Conservation (phyloP, 805 yeast species). For the Cyberlindnera lachancei region DNA sequence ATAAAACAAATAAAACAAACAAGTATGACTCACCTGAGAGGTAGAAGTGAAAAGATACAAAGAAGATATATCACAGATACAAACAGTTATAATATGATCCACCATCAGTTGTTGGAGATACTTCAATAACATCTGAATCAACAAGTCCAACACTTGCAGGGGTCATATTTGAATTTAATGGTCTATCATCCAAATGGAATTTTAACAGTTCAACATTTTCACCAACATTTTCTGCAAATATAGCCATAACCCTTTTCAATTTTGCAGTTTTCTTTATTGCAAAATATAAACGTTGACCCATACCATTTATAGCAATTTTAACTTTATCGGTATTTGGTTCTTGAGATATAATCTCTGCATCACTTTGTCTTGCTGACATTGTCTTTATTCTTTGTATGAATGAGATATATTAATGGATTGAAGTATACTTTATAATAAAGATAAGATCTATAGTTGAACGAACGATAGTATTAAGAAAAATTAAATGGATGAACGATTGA, state of each 20-base stretch:
- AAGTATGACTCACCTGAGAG: too few species aligned
- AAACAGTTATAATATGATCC: too few species aligned
- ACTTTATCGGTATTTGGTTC: slow-evolving; percentile 3
- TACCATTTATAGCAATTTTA: slow-evolving; percentile 13
- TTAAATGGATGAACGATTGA: too few species aligned
- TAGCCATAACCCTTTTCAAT: slow-evolving; percentile 10
- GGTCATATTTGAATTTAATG: slow-evolving; percentile 3
- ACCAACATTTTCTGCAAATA: slow-evolving; percentile 8
- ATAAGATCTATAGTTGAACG: too few species aligned
- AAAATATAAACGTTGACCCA: slow-evolving; percentile 11
- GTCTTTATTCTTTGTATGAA: too few species aligned
- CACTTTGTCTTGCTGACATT: too few species aligned
- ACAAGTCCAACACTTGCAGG: slow-evolving; percentile 7
- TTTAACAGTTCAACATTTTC: slow-evolving; percentile 1
- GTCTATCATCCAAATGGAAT: slow-evolving; percentile 8
- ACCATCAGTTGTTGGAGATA: slow-evolving; percentile 7
- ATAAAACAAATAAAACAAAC: too few species aligned
- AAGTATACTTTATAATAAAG: too few species aligned
- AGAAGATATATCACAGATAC: too few species aligned
- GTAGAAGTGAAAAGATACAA: too few species aligned
- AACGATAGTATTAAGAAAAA: too few species aligned
- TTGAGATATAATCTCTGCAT: neutral
- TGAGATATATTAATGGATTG: too few species aligned
- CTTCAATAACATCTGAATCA: slow-evolving; percentile 10
- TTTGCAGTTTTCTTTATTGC: slow-evolving; percentile 10